Percentiles rank a stretch among this genome's conserved stretches.
Conservation (phyloP, 2,329 filamentous ascomycete species). For the Neonectria faginata region DNA sequence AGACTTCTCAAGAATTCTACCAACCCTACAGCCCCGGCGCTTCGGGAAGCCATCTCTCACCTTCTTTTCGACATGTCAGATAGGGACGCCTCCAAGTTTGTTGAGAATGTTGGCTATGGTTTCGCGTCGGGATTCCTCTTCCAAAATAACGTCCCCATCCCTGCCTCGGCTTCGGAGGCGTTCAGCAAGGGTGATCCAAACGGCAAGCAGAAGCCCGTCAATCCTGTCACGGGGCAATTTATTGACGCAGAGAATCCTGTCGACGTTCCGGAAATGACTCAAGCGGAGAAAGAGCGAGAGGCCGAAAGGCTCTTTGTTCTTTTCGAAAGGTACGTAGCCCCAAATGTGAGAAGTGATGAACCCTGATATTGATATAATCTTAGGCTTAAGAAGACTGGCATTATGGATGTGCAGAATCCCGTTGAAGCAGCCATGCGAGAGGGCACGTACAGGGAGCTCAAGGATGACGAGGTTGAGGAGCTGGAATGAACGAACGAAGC, state of each 20-base stretch:
- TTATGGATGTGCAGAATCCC: slow-evolving; percentile 83
- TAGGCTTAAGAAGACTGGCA: slow-evolving; percentile 77
- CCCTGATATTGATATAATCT: slow-evolving; percentile 32
- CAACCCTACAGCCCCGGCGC: slow-evolving; percentile 75
- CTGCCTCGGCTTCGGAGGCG: slow-evolving; percentile 70
- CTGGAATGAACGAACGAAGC: slow-evolving; percentile 47
- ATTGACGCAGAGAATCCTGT: slow-evolving; percentile 73
- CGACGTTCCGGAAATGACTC: slow-evolving; percentile 79
- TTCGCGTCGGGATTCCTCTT: slow-evolving; percentile 92
- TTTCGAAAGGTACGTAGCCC: slow-evolving; percentile 77
- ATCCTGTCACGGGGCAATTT: slow-evolving; percentile 89
- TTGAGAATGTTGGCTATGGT: slow-evolving; percentile 93
- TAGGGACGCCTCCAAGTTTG: slow-evolving; percentile 81
- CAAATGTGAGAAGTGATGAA: neutral
- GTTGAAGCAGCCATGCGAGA: slow-evolving; percentile 76
- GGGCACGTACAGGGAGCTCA: slow-evolving; percentile 77
- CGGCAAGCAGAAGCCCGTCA: slow-evolving; percentile 64
- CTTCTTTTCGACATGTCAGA: slow-evolving; percentile 90
- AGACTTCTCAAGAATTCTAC: slow-evolving; percentile 82
- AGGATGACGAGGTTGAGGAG: slow-evolving; percentile 64
- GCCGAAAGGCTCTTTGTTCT: slow-evolving; percentile 90
- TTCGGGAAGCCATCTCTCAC: slow-evolving; percentile 80
- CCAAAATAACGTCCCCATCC: slow-evolving; percentile 83
- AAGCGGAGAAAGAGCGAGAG: slow-evolving; percentile 92
- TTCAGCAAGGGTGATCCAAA: slow-evolving; percentile 47